Evolutionary conservation across 2,329 filamentous ascomycete genomes (phyloP).

Genomic region (Fusarium incarnatum): DNA sequence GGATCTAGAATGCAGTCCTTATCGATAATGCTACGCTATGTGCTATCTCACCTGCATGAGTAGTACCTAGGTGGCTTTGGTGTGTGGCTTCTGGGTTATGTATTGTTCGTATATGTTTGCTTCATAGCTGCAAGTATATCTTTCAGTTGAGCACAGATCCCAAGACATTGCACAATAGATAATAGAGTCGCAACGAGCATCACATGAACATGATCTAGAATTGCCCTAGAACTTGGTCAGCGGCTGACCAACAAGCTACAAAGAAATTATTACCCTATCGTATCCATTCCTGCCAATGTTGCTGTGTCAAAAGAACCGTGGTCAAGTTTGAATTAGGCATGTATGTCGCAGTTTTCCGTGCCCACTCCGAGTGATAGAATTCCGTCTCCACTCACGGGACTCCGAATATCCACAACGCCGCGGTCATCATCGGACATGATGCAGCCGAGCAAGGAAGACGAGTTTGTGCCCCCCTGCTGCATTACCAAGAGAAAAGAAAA

Average conservation of each 20-base stretch:
- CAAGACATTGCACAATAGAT: not conserved
- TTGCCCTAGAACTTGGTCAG: constrained; percentile 6
- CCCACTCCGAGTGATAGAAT: constrained; percentile 11
- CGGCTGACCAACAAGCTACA: constrained; percentile 31
- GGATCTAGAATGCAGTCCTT: too few species aligned
- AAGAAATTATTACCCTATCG: constrained; percentile 6
- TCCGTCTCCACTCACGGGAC: constrained; percentile 38
- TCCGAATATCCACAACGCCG: constrained; percentile 38
- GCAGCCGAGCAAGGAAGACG: constrained; percentile 4
- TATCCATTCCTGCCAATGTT: constrained; percentile 15
- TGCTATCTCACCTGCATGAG: not conserved
- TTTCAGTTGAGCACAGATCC: not conserved
- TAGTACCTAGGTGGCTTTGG: too few species aligned
- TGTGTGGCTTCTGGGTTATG: constrained; percentile 12
- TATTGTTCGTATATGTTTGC: not conserved
- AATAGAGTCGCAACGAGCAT: constrained; percentile 13
- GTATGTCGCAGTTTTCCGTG: constrained; percentile 14
- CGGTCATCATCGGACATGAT: constrained; percentile 44
- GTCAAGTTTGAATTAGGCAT: constrained; percentile 13
- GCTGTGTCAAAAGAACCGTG: constrained; percentile 21
- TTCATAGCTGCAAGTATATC: not conserved
- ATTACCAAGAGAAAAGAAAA: constrained; percentile 6
- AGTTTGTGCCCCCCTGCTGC: not conserved
- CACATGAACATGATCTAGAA: constrained; percentile 6
- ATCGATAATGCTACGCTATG: not conserved